Evolutionary conservation across 192 early-diverging fungal species (phyloP).

Genomic region (Kappamyces sp.): DNA sequence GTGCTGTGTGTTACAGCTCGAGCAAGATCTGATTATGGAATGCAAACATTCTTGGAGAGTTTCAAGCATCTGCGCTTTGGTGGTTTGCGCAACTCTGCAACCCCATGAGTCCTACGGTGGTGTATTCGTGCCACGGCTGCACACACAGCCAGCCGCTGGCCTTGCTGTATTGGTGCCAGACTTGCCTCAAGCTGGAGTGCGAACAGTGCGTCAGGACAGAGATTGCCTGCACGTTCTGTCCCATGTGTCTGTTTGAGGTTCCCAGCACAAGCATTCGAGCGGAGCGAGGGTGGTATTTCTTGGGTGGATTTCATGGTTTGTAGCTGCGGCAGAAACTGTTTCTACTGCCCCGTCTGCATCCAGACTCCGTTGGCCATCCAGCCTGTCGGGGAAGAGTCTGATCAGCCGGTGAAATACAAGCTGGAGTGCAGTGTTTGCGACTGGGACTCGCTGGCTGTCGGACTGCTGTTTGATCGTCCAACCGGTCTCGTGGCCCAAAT

Average conservation of each 20-base stretch:
- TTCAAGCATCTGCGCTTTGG: no score
- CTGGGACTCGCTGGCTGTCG: constrained; percentile 90
- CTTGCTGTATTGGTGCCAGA: constrained; percentile 77
- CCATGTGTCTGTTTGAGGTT: constrained; percentile 95
- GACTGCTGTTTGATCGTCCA: constrained; percentile 87
- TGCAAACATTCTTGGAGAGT: no score
- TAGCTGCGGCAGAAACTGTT: constrained; percentile 88
- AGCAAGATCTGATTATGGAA: no score
- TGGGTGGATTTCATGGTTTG: constrained; percentile 10
- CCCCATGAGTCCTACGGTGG: no score
- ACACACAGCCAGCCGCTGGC: no score
- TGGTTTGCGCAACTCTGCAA: no score
- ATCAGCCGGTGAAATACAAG: no score
- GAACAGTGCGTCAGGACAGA: constrained; percentile 76
- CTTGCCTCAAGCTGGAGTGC: constrained; percentile 78
- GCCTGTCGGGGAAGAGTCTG: constrained; percentile 47
- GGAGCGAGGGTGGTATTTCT: constrained; percentile 74
- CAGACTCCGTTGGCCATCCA: constrained; percentile 59
- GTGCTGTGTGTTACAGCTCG: no score
- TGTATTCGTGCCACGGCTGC: no score
- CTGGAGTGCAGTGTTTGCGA: constrained; percentile 51
- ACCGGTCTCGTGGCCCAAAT: constrained; percentile 88
- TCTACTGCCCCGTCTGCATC: constrained; percentile 83
- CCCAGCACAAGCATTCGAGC: constrained; percentile 92
- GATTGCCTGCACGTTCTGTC: constrained; percentile 86